Base-by-base conservation (phyloP, 192 early-diverging fungal genomes). In the Phycomyces blakesleeanus region DNA sequence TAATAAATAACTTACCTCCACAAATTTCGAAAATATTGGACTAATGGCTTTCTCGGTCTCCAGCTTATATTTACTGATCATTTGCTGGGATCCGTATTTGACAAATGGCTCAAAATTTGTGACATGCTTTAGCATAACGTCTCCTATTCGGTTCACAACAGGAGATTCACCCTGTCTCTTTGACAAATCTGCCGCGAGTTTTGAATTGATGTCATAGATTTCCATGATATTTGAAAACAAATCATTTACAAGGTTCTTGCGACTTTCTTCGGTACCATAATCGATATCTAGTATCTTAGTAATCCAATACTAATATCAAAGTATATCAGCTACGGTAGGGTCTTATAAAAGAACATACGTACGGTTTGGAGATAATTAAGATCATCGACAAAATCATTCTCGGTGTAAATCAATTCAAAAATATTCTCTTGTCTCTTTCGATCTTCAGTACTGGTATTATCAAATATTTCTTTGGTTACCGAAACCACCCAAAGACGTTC, bases 401-500 rank as follows among this genome's bases (percentile, higher is more conserved):
- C 92, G 4, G 89, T 94, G 49, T 92, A 85, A 34, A 96, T 91
- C 54, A 97, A 63, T 76, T 98, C 96, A 73, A 87, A 96, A 65
- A 98, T 91, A 29, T 85, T 84, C 71, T 98, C 94, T 71, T 98
- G 96, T 0, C 95, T 84, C 64, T 93, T 91, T 61, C 87, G 83
- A 66, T 98, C 94, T 22, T 81, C 66, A 39, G 85, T 75, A 16
- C 86, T 85, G 2, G 93, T 77, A 0, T 83, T 83, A 34, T 90
- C 85, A 7, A 88, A 71, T 24, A 98, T 76, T 11, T 88, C 82
- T 61, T 81, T 80, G 5, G 93, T 86, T 7, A 96, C 94, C 1
- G 86, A 85, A 51, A 80, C 87, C 29, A 87, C 82, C 96, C 96
- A 98, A 58, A 90, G 77, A 54, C 85, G 83, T 57, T 88, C 81